A percentile compares a stretch with the other conserved stretches of the same genome.
phyloP scores from a whole-genome alignment of 1,284 basidiomycete species.

The Athelia sp. region DNA sequence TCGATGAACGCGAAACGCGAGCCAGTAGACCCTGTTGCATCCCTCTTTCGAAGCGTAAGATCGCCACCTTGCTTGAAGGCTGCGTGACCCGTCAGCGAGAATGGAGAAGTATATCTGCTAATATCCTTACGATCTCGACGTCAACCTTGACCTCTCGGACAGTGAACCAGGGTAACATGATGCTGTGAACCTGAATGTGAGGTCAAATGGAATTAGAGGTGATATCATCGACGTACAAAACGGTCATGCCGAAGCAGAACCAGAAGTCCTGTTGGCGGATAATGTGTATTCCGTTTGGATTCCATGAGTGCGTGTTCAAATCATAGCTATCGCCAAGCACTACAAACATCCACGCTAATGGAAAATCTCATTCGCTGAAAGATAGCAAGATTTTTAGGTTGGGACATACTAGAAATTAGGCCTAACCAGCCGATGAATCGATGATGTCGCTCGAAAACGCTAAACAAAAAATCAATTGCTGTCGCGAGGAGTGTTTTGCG shows the following conservation, averaged over 20 bases:
- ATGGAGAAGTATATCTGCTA: neutral
- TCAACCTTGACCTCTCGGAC: conserved; percentile 51
- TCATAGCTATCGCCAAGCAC: conserved; percentile 62
- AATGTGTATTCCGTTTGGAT: conserved; percentile 46
- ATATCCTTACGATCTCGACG: conserved; percentile 44
- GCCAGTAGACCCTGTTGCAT: conserved; percentile 62
- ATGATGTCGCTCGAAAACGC: conserved; percentile 70
- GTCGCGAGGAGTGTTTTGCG: neutral
- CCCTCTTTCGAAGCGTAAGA: conserved; percentile 55
- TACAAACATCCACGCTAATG: conserved; percentile 50
- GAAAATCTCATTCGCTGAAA: neutral
- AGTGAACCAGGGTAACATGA: conserved; percentile 54
- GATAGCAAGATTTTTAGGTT: too few species aligned
- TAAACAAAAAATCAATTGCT: conserved; percentile 16
- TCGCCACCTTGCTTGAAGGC: conserved; percentile 57
- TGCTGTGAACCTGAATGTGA: conserved; percentile 25
- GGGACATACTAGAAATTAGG: conserved; percentile 52
- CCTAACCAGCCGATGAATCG: conserved; percentile 72
- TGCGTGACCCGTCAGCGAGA: conserved; percentile 14
- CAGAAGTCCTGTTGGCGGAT: conserved; percentile 70
- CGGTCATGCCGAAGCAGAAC: conserved; percentile 56
- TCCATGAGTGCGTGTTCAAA: conserved; percentile 46
- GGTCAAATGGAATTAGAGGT: neutral
- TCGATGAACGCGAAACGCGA: conserved; percentile 47
- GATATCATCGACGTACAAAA: conserved; percentile 34